These are phyloP conservation scores for Trichoderma erinaceum DNA, from an alignment of 495 filamentous ascomycete species.

Conservation along the genomic window DNA sequence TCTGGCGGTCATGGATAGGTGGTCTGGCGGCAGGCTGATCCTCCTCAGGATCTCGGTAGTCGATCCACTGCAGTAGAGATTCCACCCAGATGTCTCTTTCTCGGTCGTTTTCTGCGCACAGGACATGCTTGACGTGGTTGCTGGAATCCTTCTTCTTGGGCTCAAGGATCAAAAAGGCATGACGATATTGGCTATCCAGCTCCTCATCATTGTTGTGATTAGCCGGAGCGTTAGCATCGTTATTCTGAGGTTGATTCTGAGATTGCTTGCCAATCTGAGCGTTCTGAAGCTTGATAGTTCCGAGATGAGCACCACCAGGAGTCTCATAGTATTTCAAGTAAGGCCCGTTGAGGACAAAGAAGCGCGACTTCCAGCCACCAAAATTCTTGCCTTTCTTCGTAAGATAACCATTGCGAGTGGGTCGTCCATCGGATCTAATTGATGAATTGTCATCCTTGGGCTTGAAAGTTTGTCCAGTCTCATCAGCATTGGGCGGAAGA, in stretches of 20 bases:
- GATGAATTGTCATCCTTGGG: conserved; percentile 33
- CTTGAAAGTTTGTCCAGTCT: conserved; percentile 44
- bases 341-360: conserved; percentile 86
- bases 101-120: conserved; percentile 89
- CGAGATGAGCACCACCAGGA: conserved; percentile 79
- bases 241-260: conserved; percentile 63
- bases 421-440: conserved; percentile 54
- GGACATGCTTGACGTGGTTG: conserved; percentile 84
- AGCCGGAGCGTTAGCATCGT: conserved; percentile 54
- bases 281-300: conserved; percentile 84
- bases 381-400: conserved; percentile 98
- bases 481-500: conserved; percentile 68
- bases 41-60: conserved; percentile 57
- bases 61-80: conserved; percentile 83
- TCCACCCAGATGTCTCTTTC: conserved; percentile 95
- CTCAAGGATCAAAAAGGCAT: conserved; percentile 91
- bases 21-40: conserved; percentile 33
- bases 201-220: conserved; percentile 57
- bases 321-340: conserved; percentile 87
- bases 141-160: conserved; percentile 94
- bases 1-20: conserved; percentile 31
- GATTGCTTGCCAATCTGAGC: conserved; percentile 92
- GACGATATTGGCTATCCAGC: conserved; percentile 87
- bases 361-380: conserved; percentile 97
- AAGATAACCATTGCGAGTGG: conserved; percentile 81